Percentiles rank a stretch among this genome's conserved stretches.
phyloP scores from a whole-genome alignment of 2,329 filamentous ascomycete species.

The Drechslera avenae region DNA sequence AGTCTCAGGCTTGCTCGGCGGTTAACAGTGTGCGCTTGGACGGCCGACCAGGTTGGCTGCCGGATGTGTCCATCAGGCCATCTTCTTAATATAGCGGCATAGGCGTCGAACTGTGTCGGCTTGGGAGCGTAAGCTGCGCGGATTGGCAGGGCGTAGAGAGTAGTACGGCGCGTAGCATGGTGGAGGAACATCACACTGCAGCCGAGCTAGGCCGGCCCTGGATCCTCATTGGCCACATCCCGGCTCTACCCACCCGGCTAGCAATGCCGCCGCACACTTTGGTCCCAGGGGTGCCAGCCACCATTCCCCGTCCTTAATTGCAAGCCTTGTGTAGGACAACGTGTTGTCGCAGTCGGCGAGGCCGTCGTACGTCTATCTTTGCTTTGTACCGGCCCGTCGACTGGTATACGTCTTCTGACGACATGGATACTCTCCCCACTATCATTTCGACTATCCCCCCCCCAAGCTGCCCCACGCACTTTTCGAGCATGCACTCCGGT shows the following conservation, averaged over 20 bases:
- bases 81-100: slow-evolving; percentile 38
- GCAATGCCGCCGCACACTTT: slow-evolving; percentile 31
- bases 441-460: too few relatives aligned
- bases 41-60: slow-evolving; percentile 28
- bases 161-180: slow-evolving; percentile 41
- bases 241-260: slow-evolving; percentile 34
- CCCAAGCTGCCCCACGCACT: too few relatives aligned
- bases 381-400: background rate
- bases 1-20: slow-evolving; percentile 28
- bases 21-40: slow-evolving; percentile 40
- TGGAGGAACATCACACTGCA: slow-evolving; percentile 41
- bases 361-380: slow-evolving; percentile 6
- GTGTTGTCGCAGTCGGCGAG: slow-evolving; percentile 12
- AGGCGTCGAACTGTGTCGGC: slow-evolving; percentile 31
- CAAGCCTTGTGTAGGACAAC: slow-evolving; percentile 22
- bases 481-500: too few relatives aligned
- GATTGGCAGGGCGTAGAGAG: slow-evolving; percentile 37
- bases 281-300: slow-evolving; percentile 30
- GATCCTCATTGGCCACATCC: slow-evolving; percentile 31
- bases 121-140: slow-evolving; percentile 32
- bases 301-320: slow-evolving; percentile 13
- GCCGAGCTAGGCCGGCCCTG: slow-evolving; percentile 17
- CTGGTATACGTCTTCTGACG: background rate
- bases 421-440: background rate
- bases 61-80: slow-evolving; percentile 23